A percentile compares a stretch with the other conserved stretches of the same genome.
Evolutionary conservation across 371 early-diverging fungal genomes (phyloP).

Genomic region (Zancudomyces culisetae): DNA sequence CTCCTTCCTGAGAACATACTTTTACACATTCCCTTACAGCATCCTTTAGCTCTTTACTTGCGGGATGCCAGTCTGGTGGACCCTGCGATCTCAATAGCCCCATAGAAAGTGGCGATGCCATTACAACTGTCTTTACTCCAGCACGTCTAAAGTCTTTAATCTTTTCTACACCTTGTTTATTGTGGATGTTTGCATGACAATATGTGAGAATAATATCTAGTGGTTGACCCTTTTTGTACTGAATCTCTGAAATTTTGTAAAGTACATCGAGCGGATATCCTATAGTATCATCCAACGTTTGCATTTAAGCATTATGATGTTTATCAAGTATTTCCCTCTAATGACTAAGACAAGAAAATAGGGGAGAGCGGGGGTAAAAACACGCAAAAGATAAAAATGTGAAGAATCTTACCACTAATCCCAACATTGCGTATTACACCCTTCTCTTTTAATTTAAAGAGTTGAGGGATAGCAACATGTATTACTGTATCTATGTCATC

Average conservation of each 20-base stretch:
- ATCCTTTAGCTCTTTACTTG: constrained; percentile 29
- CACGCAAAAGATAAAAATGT: too few relatives aligned
- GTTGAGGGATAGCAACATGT: constrained; percentile 35
- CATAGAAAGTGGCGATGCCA: constrained; percentile 63
- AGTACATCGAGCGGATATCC: constrained; percentile 47
- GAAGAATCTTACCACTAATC: constrained; percentile 33
- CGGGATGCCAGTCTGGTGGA: constrained; percentile 62
- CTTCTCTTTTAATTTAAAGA: constrained; percentile 44
- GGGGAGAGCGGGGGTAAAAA: too few relatives aligned
- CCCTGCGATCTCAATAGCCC: constrained; percentile 35
- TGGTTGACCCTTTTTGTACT: constrained; percentile 33
- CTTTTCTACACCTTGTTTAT: constrained; percentile 34
- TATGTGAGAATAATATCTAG: constrained; percentile 51
- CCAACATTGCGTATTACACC: constrained; percentile 51
- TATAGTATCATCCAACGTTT: too few relatives aligned
- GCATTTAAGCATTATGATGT: too few relatives aligned
- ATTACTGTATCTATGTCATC: constrained; percentile 27
- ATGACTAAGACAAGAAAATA: too few relatives aligned
- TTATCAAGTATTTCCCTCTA: too few relatives aligned
- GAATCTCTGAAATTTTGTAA: constrained; percentile 41
- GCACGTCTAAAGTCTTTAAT: constrained; percentile 31
- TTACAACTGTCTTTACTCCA: constrained; percentile 39
- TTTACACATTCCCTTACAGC: constrained; percentile 31
- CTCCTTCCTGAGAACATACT: constrained; percentile 18
- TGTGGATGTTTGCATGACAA: constrained; percentile 55